Evolutionary conservation across 2,329 filamentous ascomycete genomes (phyloP).

Genomic region (Aspergillus glaucus): DNA sequence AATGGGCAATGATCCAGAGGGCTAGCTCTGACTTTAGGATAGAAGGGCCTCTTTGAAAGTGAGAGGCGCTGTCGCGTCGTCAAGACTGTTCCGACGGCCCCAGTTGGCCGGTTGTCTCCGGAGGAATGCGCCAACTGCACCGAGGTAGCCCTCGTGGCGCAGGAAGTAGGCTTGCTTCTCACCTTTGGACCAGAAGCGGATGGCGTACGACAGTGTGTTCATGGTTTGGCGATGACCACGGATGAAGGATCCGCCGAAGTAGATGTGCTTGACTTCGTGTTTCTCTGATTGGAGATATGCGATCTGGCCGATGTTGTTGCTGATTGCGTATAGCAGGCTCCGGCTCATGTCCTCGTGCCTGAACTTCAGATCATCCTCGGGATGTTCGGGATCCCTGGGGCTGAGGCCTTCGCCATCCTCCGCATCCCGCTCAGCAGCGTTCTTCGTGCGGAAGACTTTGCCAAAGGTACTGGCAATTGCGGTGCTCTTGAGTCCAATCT

Average conservation of each 20-base stretch:
- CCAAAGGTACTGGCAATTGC: constrained; percentile 96
- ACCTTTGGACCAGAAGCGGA: constrained; percentile 95
- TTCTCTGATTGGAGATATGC: constrained; percentile 96
- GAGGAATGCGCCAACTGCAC: constrained; percentile 87
- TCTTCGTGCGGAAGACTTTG: constrained; percentile 91
- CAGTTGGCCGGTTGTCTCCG: constrained; percentile 86
- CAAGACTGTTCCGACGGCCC: constrained; percentile 75
- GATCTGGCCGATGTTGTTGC: constrained; percentile 97
- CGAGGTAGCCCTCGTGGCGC: constrained; percentile 90
- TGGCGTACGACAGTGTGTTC: constrained; percentile 93
- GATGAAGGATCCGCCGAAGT: constrained; percentile 96
- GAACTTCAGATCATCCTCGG: constrained; percentile 48
- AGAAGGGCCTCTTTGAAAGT: constrained; percentile 17
- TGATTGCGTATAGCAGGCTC: constrained; percentile 85
- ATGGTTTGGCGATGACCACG: constrained; percentile 95
- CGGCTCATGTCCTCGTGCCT: constrained; percentile 78
- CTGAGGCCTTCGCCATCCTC: constrained; percentile 62
- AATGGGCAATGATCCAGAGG: not conserved
- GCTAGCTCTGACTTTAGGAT: constrained; percentile 1
- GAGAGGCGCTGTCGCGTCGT: constrained; percentile 38
- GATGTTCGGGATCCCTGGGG: constrained; percentile 43
- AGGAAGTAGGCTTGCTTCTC: constrained; percentile 93
- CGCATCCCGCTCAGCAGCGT: constrained; percentile 69
- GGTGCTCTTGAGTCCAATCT: constrained; percentile 91
- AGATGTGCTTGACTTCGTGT: constrained; percentile 84